Conservation (phyloP, 129 eudicot genomes). For the Silybum marianum region DNA sequence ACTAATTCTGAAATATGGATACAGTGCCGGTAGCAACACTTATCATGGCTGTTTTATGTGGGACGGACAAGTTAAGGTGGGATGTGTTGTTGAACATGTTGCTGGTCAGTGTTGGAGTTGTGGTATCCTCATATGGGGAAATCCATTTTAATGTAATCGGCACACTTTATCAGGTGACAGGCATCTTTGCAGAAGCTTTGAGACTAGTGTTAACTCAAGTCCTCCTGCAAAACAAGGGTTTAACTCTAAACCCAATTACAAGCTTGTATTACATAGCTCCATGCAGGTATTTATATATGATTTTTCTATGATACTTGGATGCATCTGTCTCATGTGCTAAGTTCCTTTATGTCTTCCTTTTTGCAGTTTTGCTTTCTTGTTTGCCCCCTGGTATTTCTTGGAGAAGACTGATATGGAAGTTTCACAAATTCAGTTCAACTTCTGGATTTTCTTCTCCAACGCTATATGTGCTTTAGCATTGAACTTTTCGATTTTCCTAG, state of each 20-base stretch:
- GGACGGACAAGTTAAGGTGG: slow-evolving; percentile 94
- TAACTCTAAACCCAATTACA: slow-evolving; percentile 88
- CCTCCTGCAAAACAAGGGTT: slow-evolving; percentile 95
- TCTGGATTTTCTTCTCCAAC: slow-evolving; percentile 94
- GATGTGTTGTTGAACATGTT: slow-evolving; percentile 89
- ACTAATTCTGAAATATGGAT: slow-evolving; percentile 16
- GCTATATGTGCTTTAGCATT: slow-evolving; percentile 91
- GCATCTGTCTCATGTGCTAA: slow-evolving; percentile 15
- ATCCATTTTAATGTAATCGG: slow-evolving; percentile 93
- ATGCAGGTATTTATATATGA: slow-evolving; percentile 67
- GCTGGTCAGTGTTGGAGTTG: slow-evolving; percentile 95
- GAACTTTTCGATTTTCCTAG: slow-evolving; percentile 90
- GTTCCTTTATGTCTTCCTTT: slow-evolving; percentile 4
- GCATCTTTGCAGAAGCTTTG: slow-evolving; percentile 96
- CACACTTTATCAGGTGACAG: slow-evolving; percentile 90
- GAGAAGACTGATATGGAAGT: slow-evolving; percentile 86
- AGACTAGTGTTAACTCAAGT: slow-evolving; percentile 96
- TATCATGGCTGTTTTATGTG: slow-evolving; percentile 94
- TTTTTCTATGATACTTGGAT: not conserved
- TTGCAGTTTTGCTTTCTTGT: slow-evolving; percentile 86
- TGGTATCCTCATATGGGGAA: slow-evolving; percentile 93
- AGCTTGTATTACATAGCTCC: slow-evolving; percentile 98
- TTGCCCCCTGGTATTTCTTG: slow-evolving; percentile 92
- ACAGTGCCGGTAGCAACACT: slow-evolving; percentile 99
- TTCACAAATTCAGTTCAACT: slow-evolving; percentile 80